Percentiles rank a stretch among this genome's conserved stretches.
Evolutionary conservation across 345 rosid genomes (phyloP).

Genomic region (Noccaea caerulescens): DNA sequence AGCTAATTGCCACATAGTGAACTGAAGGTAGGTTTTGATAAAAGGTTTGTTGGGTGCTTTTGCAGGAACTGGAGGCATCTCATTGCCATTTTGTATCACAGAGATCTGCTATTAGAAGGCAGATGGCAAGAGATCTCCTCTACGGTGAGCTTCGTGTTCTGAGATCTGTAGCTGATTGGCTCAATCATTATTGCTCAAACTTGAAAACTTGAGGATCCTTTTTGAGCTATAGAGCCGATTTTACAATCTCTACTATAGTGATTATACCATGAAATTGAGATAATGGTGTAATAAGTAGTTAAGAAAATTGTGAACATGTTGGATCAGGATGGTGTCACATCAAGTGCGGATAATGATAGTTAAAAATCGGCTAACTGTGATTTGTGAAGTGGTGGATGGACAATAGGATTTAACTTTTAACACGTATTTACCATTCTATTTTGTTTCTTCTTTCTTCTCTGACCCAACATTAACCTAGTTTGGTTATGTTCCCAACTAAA

Average conservation of each 20-base stretch:
- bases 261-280: neutral
- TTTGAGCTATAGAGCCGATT: neutral
- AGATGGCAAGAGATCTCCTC: conserved; percentile 73
- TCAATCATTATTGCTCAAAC: conserved; percentile 56
- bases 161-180: conserved; percentile 72
- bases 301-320: conserved; percentile 1
- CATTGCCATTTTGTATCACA: conserved; percentile 25
- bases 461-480: no score
- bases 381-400: no score
- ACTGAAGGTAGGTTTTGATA: neutral
- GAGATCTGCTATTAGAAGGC: conserved; percentile 47
- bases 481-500: neutral
- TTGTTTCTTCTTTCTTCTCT: neutral
- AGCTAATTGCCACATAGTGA: conserved; percentile 9
- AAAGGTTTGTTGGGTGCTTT: conserved; percentile 13
- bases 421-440: neutral
- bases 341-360: neutral
- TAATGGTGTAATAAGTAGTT: neutral
- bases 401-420: neutral
- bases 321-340: conserved; percentile 3
- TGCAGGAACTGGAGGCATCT: conserved; percentile 53
- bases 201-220: conserved; percentile 4
- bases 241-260: conserved; percentile 15
- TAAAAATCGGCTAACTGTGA: no score
- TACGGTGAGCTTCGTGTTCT: conserved; percentile 74